phyloP scores from a whole-genome alignment of 331 rosid species.

The Malus hybrid region DNA sequence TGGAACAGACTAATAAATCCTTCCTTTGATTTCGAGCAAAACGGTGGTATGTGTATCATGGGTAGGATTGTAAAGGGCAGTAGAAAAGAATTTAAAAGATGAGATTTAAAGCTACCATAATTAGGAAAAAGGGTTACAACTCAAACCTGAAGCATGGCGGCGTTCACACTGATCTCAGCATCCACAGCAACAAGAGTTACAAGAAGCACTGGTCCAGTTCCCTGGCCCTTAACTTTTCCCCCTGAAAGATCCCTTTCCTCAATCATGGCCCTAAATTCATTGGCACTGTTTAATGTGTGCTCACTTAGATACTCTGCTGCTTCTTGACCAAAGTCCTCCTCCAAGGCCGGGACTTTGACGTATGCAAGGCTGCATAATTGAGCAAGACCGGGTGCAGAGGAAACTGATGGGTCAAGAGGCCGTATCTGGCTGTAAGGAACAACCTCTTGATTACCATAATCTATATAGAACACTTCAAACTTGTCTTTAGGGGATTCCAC shows the following conservation, averaged over 20 bases:
- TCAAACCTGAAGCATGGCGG: conserved; percentile 83
- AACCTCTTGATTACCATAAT: conserved; percentile 83
- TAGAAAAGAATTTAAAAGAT: not conserved
- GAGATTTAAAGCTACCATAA: not conserved
- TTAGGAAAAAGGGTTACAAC: not conserved
- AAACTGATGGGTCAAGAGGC: conserved; percentile 65
- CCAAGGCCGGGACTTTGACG: conserved; percentile 66
- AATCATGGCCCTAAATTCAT: conserved; percentile 77
- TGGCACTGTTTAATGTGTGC: conserved; percentile 48
- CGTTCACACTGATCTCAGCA: conserved; percentile 79
- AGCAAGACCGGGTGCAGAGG: conserved; percentile 73
- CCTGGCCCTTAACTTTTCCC: conserved; percentile 90
- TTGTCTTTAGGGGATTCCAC: conserved; percentile 60
- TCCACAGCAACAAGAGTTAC: conserved; percentile 87
- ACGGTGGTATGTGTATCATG: not conserved
- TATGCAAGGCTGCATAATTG: conserved; percentile 80
- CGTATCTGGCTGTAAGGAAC: conserved; percentile 59
- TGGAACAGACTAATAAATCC: no score
- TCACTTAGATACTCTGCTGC: conserved; percentile 73
- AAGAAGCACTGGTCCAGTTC: conserved; percentile 66
- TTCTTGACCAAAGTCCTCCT: conserved; percentile 79
- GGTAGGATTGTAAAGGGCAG: not conserved
- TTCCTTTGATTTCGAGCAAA: not conserved
- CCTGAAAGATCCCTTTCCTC: conserved; percentile 88
- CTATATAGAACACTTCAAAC: conserved; percentile 83